These are phyloP conservation scores for Ganoderma resinaceum DNA, from an alignment of 1,284 basidiomycete genomes.

Conservation along the genomic window DNA sequence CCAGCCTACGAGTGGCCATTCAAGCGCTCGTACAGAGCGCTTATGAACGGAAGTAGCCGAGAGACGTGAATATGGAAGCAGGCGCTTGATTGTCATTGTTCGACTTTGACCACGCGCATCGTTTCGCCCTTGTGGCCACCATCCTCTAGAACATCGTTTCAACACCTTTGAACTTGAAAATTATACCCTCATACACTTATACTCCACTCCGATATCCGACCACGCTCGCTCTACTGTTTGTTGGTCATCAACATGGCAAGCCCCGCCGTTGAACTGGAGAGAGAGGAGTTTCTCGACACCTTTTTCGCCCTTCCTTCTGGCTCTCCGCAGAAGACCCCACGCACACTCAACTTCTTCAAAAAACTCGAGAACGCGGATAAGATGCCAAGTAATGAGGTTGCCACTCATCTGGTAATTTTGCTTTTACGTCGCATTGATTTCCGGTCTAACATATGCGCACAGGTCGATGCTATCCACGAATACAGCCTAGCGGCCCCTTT, in stretches of 20 bases:
- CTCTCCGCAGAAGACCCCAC: not conserved
- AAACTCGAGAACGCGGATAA: not conserved
- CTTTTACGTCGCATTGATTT: not conserved
- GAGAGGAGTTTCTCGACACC: not conserved
- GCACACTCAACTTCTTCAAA: not conserved
- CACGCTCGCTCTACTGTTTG: not conserved
- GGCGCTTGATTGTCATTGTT: no score
- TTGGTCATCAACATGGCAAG: not conserved
- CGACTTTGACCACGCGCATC: no score
- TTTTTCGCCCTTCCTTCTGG: not conserved
- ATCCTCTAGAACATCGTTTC: no score
- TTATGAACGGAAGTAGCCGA: no score
- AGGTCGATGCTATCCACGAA: not conserved
- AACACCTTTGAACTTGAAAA: no score
- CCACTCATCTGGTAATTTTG: not conserved
- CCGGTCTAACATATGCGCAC: not conserved
- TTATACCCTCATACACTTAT: no score
- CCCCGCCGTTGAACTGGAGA: not conserved
- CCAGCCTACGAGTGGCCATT: no score
- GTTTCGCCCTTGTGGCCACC: no score
- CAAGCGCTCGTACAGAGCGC: no score
- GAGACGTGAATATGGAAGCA: no score
- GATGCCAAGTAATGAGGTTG: not conserved
- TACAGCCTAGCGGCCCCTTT: not conserved
- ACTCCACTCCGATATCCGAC: not conserved